phyloP scores from a whole-genome alignment of 2,329 filamentous ascomycete species.

The Ophiostoma himal-ulmi region DNA sequence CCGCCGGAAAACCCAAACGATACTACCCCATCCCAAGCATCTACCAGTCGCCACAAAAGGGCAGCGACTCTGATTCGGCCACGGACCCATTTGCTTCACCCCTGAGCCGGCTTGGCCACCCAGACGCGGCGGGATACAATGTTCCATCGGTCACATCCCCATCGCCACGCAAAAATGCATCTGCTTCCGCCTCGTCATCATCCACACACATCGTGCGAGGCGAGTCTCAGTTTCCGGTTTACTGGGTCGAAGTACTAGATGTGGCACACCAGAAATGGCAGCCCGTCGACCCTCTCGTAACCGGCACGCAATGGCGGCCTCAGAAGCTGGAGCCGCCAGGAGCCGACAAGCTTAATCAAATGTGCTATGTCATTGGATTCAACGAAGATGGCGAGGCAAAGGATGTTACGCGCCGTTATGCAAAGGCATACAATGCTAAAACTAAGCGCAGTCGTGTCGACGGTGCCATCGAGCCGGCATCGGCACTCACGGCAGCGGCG shows the following conservation, averaged over 20 bases:
- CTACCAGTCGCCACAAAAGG: constrained; percentile 28
- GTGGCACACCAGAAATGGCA: constrained; percentile 86
- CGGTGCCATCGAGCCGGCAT: constrained; percentile 24
- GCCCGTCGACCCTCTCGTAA: constrained; percentile 77
- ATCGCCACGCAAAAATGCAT: constrained; percentile 25
- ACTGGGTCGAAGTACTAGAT: constrained; percentile 92
- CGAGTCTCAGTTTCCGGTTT: constrained; percentile 75
- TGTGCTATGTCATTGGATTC: constrained; percentile 82
- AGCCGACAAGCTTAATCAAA: constrained; percentile 65
- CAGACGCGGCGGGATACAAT: constrained; percentile 48
- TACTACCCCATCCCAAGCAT: constrained; percentile 38
- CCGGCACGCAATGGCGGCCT: constrained; percentile 69
- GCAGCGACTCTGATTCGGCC: constrained; percentile 18
- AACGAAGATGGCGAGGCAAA: constrained; percentile 70
- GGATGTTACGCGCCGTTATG: constrained; percentile 84
- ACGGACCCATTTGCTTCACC: constrained; percentile 31
- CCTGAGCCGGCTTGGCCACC: constrained; percentile 48
- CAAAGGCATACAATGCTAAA: constrained; percentile 84
- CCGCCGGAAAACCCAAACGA: constrained; percentile 31
- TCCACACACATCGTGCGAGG: constrained; percentile 47
- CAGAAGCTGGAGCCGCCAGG: constrained; percentile 75
- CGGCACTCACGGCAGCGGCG: background rate
- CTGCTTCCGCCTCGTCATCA: constrained; percentile 35
- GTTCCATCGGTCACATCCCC: constrained; percentile 39
- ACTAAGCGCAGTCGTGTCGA: constrained; percentile 79